Conservation (phyloP, 2,329 filamentous ascomycete genomes). For the Apiospora arundinis region DNA sequence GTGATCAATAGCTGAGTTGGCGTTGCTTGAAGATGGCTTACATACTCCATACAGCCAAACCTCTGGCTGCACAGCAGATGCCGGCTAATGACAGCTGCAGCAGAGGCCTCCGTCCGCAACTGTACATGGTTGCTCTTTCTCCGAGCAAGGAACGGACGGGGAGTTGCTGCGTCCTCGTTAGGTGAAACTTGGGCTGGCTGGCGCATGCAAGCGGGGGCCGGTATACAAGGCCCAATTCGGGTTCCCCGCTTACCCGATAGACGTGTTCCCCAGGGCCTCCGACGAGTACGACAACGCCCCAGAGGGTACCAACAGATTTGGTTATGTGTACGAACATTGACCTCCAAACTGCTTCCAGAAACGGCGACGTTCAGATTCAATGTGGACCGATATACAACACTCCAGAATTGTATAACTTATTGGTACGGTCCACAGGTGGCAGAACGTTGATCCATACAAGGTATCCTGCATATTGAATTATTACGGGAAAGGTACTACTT, state of each 20-base stretch:
- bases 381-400: neutral
- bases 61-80: neutral
- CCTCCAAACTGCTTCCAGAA: neutral
- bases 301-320: neutral
- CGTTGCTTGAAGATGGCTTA: neutral
- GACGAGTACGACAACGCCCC: neutral
- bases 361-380: neutral
- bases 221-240: neutral
- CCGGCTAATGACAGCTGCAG: neutral
- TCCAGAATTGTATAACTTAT: too few relatives aligned
- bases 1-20: constrained; percentile 2
- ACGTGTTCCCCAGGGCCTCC: neutral
- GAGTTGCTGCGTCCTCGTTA: neutral
- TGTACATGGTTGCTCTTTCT: neutral
- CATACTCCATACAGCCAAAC: neutral
- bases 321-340: neutral
- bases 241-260: neutral
- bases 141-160: neutral
- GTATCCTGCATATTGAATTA: too few relatives aligned
- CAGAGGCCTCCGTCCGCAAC: constrained; percentile 5
- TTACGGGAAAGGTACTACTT: too few relatives aligned
- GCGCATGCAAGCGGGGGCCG: neutral
- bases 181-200: neutral
- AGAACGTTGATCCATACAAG: too few relatives aligned
- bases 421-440: too few relatives aligned